Conservation (phyloP, 1,139 yeast species). For the Taphrina communis region DNA sequence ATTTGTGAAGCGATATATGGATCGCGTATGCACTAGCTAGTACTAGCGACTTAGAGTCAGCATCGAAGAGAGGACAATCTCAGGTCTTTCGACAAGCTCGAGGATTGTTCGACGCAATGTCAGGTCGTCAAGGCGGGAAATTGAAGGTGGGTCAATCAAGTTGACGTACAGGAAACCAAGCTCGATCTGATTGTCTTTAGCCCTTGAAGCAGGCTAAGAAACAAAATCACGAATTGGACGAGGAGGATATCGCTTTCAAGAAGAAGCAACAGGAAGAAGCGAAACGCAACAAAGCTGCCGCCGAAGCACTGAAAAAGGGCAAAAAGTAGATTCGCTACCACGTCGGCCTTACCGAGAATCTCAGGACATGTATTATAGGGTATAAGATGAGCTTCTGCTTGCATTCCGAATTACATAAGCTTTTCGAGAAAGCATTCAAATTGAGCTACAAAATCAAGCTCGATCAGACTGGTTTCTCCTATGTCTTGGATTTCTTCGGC, state of each 20-base stretch:
- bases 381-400: too few relatives aligned
- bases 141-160: constrained; percentile 22
- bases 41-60: too few relatives aligned
- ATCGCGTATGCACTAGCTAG: too few relatives aligned
- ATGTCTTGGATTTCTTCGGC: not conserved
- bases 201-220: constrained; percentile 41
- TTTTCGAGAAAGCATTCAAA: not conserved
- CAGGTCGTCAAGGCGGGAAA: constrained; percentile 43
- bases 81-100: too few relatives aligned
- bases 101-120: constrained; percentile 9
- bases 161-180: too few relatives aligned
- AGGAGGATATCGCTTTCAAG: constrained; percentile 42
- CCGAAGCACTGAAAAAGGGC: constrained; percentile 41
- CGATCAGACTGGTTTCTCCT: not conserved
- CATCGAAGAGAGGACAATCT: too few relatives aligned
- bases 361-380: too few relatives aligned
- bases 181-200: not conserved
- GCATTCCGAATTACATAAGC: too few relatives aligned
- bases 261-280: constrained; percentile 43
- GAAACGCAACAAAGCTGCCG: constrained; percentile 39
- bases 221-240: constrained; percentile 35
- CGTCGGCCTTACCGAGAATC: too few relatives aligned
- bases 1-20: too few relatives aligned
- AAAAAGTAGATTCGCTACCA: constrained; percentile 9
- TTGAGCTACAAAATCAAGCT: not conserved